phyloP scores from a whole-genome alignment of 768 basidiomycete genomes.

The Mycena sanguinolenta region DNA sequence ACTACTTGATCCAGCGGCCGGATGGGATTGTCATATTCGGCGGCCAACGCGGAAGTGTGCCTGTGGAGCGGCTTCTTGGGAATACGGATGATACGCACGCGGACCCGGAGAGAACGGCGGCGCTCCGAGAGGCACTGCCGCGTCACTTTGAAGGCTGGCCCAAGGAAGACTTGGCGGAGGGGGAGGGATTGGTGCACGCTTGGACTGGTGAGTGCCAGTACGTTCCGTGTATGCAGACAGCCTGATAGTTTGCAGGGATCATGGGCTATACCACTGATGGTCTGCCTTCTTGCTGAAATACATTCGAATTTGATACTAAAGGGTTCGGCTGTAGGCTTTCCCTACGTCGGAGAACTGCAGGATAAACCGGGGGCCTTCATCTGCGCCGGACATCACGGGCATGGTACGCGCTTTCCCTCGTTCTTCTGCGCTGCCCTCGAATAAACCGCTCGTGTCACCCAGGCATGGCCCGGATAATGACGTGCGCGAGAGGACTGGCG shows the following conservation, averaged over 20 bases:
- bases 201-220: slow-evolving; percentile 33
- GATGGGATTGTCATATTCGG: slow-evolving; percentile 44
- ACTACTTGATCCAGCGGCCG: slow-evolving; percentile 44
- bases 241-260: slow-evolving; percentile 37
- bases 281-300: background rate
- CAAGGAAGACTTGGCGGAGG: slow-evolving; percentile 30
- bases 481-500: slow-evolving; percentile 42
- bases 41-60: slow-evolving; percentile 36
- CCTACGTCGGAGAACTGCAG: slow-evolving; percentile 45
- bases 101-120: slow-evolving; percentile 40
- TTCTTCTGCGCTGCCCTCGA: background rate
- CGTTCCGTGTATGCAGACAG: background rate
- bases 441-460: background rate
- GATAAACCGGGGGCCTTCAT: slow-evolving; percentile 36
- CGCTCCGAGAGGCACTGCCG: slow-evolving; percentile 39
- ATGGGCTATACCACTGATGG: slow-evolving; percentile 41
- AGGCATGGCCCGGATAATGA: slow-evolving; percentile 42
- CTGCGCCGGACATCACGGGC: slow-evolving; percentile 44
- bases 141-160: slow-evolving; percentile 44
- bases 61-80: slow-evolving; percentile 34
- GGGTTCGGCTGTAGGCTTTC: slow-evolving; percentile 28
- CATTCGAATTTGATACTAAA: background rate
- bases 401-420: slow-evolving; percentile 39
- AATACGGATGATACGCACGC: slow-evolving; percentile 39
- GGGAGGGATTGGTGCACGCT: slow-evolving; percentile 38